Evolutionary conservation across 805 yeast genomes (phyloP), one percentile per base, ranked within the genome.

Genomic region (Danielia oregonensis): DNA sequence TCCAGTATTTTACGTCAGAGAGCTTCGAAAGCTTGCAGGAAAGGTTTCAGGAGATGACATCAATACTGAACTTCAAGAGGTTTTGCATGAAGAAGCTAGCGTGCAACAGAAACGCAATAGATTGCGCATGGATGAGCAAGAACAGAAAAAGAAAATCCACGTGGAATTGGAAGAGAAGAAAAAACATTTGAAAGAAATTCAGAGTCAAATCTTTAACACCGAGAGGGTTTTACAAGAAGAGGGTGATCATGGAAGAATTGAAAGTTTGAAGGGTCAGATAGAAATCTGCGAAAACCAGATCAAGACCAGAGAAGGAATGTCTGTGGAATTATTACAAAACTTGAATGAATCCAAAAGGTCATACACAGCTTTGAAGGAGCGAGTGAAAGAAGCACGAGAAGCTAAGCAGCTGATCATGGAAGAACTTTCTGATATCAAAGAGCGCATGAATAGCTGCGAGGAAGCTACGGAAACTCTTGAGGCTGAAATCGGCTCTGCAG

Each of bases 1-100:
- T 52, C 83, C 87, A 1, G 55, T 80, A 2, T 58, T 56, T 36
- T 78, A 72, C 41, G 42, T 41, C 35, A 54, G 48, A 17, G 59
- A 53, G 8, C 44, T 52, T 8, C 51, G 49, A 15, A 63, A 61
- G 39, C 51, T 64, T 32, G 54, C 63, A 2, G 51, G 52, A 5
- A 41, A 38, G 24, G 41, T 48, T 32, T 33, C 48, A 29, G 15
- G 30, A 3, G 34, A n/a, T 29, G 49, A 32, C 44, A 43, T 55
- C 5, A 44, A 32, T 6, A 37, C 36, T 2, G 53, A 54, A 3
- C 30, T 47, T 10, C 36, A 35, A 3, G 43, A 44, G 2, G 32
- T 50, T 11, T 17, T 49, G 33, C 29, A 36, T 31, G 33, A 52
- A 32, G 37, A 53, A 24, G 37, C 46, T 28, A 27, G 46, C 31